Evolutionary conservation across 306 rosid genomes (phyloP).

Genomic region (Pueraria montana): DNA sequence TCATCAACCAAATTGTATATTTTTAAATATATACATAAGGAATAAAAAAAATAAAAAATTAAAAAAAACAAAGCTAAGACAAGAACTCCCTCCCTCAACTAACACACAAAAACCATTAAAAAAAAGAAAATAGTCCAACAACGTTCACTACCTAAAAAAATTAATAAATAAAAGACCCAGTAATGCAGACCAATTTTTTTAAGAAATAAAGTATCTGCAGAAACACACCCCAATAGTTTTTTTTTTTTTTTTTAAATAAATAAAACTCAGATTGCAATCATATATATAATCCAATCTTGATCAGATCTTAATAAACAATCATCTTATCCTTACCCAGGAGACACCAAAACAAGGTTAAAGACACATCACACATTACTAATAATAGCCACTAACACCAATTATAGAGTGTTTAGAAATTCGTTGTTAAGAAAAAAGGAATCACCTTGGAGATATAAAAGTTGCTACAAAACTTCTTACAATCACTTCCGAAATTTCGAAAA

Average conservation of each 20-base stretch:
- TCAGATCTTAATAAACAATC: slow-evolving; percentile 57
- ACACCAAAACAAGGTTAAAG: slow-evolving; percentile 30
- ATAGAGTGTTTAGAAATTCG: background rate
- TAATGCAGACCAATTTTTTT: slow-evolving; percentile 48
- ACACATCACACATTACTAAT: slow-evolving; percentile 39
- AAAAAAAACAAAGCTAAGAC: background rate
- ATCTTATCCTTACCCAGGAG: slow-evolving; percentile 33
- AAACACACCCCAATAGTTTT: slow-evolving; percentile 38
- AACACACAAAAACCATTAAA: slow-evolving; percentile 43
- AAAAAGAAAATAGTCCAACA: slow-evolving; percentile 49
- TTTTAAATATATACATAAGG: background rate
- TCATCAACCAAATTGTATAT: slow-evolving; percentile 30
- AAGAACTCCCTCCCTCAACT: slow-evolving; percentile 1
- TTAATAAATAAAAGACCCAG: slow-evolving; percentile 1
- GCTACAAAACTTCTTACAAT: background rate
- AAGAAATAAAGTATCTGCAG: slow-evolving; percentile 48
- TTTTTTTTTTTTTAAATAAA: background rate
- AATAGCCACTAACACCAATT: slow-evolving; percentile 34
- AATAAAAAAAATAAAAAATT: background rate
- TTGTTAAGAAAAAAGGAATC: background rate
- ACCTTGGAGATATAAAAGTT: background rate
- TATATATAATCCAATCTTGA: slow-evolving; percentile 44
- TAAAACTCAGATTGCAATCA: slow-evolving; percentile 59
- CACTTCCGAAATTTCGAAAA: background rate
- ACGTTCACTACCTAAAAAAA: slow-evolving; percentile 27